A percentile compares a stretch with the other conserved stretches of the same genome.
phyloP scores from a whole-genome alignment of 176 grass and related monocot genomes.

The Oryza coarctata region DNA sequence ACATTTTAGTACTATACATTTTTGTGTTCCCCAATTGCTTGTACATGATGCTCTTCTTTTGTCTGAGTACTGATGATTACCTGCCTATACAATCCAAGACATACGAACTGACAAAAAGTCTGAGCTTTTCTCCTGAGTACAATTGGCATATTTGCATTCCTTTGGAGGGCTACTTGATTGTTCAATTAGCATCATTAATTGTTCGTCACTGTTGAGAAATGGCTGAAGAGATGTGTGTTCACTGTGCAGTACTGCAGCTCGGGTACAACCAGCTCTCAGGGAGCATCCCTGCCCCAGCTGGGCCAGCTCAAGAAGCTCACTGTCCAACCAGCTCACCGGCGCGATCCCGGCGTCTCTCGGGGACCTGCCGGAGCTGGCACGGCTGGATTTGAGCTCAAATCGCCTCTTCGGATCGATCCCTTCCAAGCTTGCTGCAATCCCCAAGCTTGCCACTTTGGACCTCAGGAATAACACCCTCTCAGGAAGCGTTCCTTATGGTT shows the following conservation, averaged over 20 bases:
- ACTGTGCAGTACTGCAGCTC: constrained; percentile 73
- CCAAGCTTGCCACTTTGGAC: constrained; percentile 50
- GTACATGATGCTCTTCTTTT: neutral
- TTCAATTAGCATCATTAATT: constrained; percentile 21
- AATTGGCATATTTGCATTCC: neutral
- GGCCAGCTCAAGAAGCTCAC: constrained; percentile 60
- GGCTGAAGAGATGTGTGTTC: neutral
- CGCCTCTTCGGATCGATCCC: constrained; percentile 76
- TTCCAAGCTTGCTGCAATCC: constrained; percentile 55
- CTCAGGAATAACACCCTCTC: constrained; percentile 75
- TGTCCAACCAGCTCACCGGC: constrained; percentile 70
- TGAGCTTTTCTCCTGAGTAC: neutral
- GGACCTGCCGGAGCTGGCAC: constrained; percentile 51
- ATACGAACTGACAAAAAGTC: constrained; percentile 32
- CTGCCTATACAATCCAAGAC: neutral
- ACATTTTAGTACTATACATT: neutral
- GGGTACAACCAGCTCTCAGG: constrained; percentile 72
- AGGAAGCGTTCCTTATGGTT: constrained; percentile 79
- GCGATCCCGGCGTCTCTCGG: constrained; percentile 71
- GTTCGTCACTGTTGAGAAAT: neutral
- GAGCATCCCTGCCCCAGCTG: constrained; percentile 73
- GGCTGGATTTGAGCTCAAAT: constrained; percentile 86
- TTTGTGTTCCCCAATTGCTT: neutral
- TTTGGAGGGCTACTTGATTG: constrained; percentile 21
- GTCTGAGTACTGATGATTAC: neutral